These are phyloP conservation scores for Salix dunnii DNA, from an alignment of 345 rosid species.

Conservation along the genomic window DNA sequence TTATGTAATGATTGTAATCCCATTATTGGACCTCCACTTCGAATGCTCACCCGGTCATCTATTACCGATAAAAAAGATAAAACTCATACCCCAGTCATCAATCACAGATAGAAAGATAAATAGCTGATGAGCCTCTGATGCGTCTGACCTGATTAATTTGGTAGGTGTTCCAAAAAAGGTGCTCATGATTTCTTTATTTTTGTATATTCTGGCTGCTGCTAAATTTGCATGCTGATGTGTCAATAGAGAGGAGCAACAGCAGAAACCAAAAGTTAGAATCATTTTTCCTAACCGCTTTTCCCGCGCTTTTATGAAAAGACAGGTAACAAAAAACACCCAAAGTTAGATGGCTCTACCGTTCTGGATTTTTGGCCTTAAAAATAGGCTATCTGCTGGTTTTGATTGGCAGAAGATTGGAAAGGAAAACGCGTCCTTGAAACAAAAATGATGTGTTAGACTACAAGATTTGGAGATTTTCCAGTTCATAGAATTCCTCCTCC, in stretches of 20 bases:
- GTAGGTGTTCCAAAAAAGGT: too few relatives aligned
- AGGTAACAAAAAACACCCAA: neutral
- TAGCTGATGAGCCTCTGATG: too few relatives aligned
- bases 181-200: too few relatives aligned
- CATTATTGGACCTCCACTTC: too few relatives aligned
- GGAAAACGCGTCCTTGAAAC: slow-evolving; percentile 3
- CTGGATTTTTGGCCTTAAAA: slow-evolving; percentile 9
- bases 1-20: too few relatives aligned
- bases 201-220: neutral
- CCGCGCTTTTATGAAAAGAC: neutral
- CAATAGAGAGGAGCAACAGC: neutral
- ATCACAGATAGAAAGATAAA: too few relatives aligned
- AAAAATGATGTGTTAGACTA: neutral
- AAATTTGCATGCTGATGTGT: neutral
- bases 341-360: neutral
- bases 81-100: too few relatives aligned
- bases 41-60: too few relatives aligned
- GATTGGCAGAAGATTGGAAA: neutral
- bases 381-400: slow-evolving; percentile 14
- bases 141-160: too few relatives aligned
- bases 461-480: neutral
- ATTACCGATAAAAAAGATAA: too few relatives aligned
- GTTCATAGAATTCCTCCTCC: slow-evolving; percentile 7
- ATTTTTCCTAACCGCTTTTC: neutral
- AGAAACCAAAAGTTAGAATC: neutral